Base-by-base conservation (phyloP, 2,329 filamentous ascomycete genomes). In the Aspergillus latus region DNA sequence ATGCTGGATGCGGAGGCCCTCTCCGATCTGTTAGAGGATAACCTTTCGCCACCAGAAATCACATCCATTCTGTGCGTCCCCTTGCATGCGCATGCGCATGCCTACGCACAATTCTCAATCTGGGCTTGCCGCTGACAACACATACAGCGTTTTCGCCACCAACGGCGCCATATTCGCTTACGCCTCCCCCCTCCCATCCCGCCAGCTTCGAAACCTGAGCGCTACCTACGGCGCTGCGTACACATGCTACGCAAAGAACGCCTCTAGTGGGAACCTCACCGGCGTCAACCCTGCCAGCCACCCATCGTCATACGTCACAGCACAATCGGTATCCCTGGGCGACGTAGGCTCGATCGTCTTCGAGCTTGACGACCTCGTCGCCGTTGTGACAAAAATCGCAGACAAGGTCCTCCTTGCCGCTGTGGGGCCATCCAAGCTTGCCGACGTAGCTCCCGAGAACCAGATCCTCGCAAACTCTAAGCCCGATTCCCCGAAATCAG, bases 261-360 rank as follows among this genome's bases (percentile, higher is more conserved):
- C 69, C 1, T 71, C 74, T 7, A 72, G 63, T 15, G 74, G 74
- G 16, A 76, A 76, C 56, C 65, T 76, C 6, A 76, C 74, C 0
- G 74, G 73, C 21, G 73, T 76, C 36, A 76, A 75, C 57, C 73
- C 74, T 1, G 68, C 73, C 26, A 75, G 70, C 44, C 73, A 76
- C 49, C 74, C 74, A 2, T 76, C 74, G 5, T 76, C 74, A 47
- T 76, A 74, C 55, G 68, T 76, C 44, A 76, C 74, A 9, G 68
- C 74, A 3, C 72, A 73, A 6, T 76, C 74, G 8, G 64, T 75
- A 52, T 72, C 74, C 2, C 62, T 76, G 11, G 74, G 74, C 13
- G 71, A 76, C 50, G 74, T 76, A n/a, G 74, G 74, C 15, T 75
- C 74, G 3, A 76, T 76, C 43, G 72, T 76, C 44, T 76, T 76